These are phyloP conservation scores for Aspergillus persii DNA, from an alignment of 2,329 filamentous ascomycete species.

Conservation along the genomic window DNA sequence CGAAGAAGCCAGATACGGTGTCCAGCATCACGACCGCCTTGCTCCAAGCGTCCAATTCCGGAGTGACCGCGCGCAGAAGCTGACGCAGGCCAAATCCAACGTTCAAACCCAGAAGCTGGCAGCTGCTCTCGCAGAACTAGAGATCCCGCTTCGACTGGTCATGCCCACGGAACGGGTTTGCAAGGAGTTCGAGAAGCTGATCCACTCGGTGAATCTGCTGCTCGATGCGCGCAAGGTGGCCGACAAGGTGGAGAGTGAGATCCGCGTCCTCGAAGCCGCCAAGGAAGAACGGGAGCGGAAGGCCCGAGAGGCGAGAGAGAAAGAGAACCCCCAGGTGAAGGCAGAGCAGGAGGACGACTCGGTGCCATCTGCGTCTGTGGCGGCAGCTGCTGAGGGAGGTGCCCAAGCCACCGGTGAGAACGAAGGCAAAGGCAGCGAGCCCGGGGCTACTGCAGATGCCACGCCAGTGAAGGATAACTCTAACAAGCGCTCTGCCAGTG, in stretches of 20 bases:
- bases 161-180: conserved; percentile 52
- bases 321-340: conserved; percentile 34
- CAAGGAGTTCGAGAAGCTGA: conserved; percentile 50
- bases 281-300: conserved; percentile 41
- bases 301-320: conserved; percentile 27
- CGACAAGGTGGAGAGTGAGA: conserved; percentile 50
- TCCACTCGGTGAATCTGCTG: conserved; percentile 46
- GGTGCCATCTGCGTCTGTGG: conserved; percentile 15
- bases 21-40: conserved; percentile 80
- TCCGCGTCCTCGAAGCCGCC: conserved; percentile 45
- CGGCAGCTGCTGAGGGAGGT: conserved; percentile 9
- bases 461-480: conserved; percentile 15
- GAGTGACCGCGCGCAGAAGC: conserved; percentile 55
- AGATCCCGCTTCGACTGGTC: conserved; percentile 45
- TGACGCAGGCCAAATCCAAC: conserved; percentile 51
- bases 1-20: conserved; percentile 77
- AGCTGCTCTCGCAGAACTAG: conserved; percentile 47
- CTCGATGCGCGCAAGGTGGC: conserved; percentile 48
- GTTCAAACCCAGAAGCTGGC: conserved; percentile 50
- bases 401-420: conserved; percentile 5
- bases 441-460: conserved; percentile 7
- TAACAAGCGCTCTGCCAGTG: conserved; percentile 81
- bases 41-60: conserved; percentile 86
- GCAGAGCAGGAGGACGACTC: conserved; percentile 33
- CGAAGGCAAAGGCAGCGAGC: not conserved